These are phyloP conservation scores for Chimonanthus praecox DNA, from an alignment of 164 flowering plant genomes.

Conservation along the genomic window DNA sequence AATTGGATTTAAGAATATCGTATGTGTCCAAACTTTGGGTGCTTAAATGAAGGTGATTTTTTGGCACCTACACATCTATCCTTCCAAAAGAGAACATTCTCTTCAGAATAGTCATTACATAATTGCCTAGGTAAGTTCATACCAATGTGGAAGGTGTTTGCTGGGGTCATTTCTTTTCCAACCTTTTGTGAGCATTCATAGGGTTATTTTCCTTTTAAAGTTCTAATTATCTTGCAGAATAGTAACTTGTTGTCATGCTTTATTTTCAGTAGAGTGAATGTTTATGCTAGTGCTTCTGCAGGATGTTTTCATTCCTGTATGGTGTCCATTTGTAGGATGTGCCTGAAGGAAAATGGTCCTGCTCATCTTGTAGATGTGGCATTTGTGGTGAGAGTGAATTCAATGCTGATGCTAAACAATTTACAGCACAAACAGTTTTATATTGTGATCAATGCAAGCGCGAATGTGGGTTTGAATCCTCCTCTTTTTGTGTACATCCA, in stretches of 20 bases:
- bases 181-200: background rate
- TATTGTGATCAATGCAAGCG: constrained; percentile 68
- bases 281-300: background rate
- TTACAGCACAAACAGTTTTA: constrained; percentile 24
- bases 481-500: background rate
- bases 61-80: too few relatives aligned
- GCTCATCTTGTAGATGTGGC: constrained; percentile 76
- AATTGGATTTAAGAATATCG: too few relatives aligned
- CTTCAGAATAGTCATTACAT: too few relatives aligned
- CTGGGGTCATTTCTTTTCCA: background rate
- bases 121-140: too few relatives aligned
- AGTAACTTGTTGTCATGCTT: background rate
- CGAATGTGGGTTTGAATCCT: constrained; percentile 49
- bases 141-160: background rate
- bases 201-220: background rate
- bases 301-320: background rate
- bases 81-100: too few relatives aligned
- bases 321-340: constrained; percentile 36
- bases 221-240: too few relatives aligned
- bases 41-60: too few relatives aligned
- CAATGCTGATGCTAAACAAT: constrained; percentile 13
- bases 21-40: too few relatives aligned
- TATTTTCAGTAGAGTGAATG: background rate
- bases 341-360: constrained; percentile 89
- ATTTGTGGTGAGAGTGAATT: constrained; percentile 45